These are phyloP conservation scores for Penicillium polonicum DNA, from an alignment of 2,329 filamentous ascomycete genomes.

Conservation along the genomic window DNA sequence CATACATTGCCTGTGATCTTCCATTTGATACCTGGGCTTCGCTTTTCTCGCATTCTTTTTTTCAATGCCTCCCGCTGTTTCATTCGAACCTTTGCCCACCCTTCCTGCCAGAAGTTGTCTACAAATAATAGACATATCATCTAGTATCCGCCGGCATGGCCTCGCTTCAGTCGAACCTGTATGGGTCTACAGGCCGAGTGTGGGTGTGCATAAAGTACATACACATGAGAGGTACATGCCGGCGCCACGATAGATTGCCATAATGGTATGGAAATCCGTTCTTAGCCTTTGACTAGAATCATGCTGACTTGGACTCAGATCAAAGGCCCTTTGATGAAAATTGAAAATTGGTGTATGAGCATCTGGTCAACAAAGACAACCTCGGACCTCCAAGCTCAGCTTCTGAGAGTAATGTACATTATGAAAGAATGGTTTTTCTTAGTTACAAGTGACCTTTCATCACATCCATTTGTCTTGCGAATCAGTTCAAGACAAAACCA, in stretches of 20 bases:
- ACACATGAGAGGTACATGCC: conserved; percentile 22
- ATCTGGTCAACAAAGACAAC: neutral
- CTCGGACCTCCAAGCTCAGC: neutral
- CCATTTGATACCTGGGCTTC: conserved; percentile 17
- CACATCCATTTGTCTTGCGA: neutral
- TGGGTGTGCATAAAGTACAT: neutral
- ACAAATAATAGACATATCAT: conserved; percentile 6
- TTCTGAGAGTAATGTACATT: conserved; percentile 2
- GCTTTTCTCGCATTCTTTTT: conserved; percentile 9
- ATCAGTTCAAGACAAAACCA: neutral
- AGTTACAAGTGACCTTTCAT: neutral
- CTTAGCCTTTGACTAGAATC: neutral
- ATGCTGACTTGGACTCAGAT: conserved; percentile 23
- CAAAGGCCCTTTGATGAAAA: conserved; percentile 14
- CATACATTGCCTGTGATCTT: conserved; percentile 4
- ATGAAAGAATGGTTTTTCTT: neutral
- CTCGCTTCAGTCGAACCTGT: conserved; percentile 5
- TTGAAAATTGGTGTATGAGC: conserved; percentile 1
- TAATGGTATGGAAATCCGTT: conserved; percentile 25
- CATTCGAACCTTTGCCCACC: conserved; percentile 4
- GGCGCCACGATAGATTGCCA: conserved; percentile 29
- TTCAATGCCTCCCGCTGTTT: conserved; percentile 9
- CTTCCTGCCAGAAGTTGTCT: conserved; percentile 6
- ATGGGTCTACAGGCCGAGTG: neutral
- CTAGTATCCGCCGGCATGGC: conserved; percentile 26